phyloP scores from a whole-genome alignment of 2,329 filamentous ascomycete species.

The Helicocarpus griseus region DNA sequence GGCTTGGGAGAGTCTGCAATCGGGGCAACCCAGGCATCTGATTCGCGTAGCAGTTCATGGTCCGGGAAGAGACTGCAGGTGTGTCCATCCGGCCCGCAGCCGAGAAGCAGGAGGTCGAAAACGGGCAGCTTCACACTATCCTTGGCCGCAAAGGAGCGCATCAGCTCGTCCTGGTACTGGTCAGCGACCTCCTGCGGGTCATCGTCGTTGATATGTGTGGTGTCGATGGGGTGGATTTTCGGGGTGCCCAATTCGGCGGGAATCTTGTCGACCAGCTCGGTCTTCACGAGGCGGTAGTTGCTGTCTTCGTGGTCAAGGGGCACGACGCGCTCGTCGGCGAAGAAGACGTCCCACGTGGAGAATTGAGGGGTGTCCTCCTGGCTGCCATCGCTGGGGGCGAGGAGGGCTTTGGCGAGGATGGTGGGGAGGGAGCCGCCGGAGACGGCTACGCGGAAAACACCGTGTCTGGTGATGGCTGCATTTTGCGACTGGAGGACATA shows the following conservation, averaged over 20 bases:
- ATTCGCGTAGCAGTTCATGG: conserved; percentile 76
- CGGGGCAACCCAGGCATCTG: conserved; percentile 80
- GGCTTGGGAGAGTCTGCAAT: conserved; percentile 95
- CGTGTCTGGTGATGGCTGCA: conserved; percentile 68
- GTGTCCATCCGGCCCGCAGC: conserved; percentile 91
- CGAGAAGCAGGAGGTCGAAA: conserved; percentile 88
- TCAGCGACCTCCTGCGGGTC: conserved; percentile 90
- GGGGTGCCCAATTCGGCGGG: conserved; percentile 57
- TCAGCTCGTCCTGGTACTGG: conserved; percentile 81
- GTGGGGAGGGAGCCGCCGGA: conserved; percentile 90
- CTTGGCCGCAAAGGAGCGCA: conserved; percentile 75
- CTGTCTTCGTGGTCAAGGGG: conserved; percentile 86
- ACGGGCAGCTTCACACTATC: conserved; percentile 91
- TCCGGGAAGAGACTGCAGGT: conserved; percentile 94
- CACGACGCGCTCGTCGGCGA: conserved; percentile 92
- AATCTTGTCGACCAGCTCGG: conserved; percentile 81
- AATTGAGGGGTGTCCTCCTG: conserved; percentile 60
- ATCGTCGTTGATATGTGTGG: conserved; percentile 55
- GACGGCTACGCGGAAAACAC: conserved; percentile 79
- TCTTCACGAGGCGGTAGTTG: conserved; percentile 83
- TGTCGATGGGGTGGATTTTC: conserved; percentile 69
- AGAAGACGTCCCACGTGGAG: conserved; percentile 93
- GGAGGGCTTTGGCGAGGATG: conserved; percentile 73
- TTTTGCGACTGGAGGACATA: conserved; percentile 79
- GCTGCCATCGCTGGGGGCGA: conserved; percentile 44